Evolutionary conservation across 345 rosid genomes (phyloP).

Genomic region (Abelmoschus esculentus): DNA sequence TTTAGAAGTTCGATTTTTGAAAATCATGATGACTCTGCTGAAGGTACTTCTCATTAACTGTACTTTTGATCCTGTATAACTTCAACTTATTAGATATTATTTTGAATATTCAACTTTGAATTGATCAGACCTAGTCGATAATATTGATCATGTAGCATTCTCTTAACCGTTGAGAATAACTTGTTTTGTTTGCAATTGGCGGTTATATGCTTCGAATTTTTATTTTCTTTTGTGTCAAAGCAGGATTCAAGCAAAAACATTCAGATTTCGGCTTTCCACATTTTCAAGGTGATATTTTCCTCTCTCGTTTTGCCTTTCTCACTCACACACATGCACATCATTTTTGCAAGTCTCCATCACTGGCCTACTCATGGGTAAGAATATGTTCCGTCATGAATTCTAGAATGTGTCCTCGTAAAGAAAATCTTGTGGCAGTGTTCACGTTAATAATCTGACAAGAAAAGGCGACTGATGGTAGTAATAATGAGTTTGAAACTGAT

Average conservation of each 20-base stretch:
- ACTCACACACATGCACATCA: background rate
- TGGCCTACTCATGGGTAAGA: background rate
- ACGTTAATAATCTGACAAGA: background rate
- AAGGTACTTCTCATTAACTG: slow-evolving; percentile 37
- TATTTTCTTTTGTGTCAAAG: slow-evolving; percentile 13
- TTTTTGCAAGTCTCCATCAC: background rate
- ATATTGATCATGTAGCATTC: background rate
- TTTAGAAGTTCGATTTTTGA: slow-evolving; percentile 76
- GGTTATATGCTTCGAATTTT: slow-evolving; percentile 4
- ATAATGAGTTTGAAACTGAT: background rate
- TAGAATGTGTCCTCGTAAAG: background rate
- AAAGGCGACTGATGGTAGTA: background rate
- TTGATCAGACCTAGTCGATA: too few relatives aligned
- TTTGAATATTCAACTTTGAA: too few relatives aligned
- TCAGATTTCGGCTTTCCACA: slow-evolving; percentile 86
- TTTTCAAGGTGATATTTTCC: slow-evolving; percentile 64
- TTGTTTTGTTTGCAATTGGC: too few relatives aligned
- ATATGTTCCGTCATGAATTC: background rate
- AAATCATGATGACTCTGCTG: slow-evolving; percentile 86
- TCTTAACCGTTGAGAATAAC: slow-evolving; percentile 4
- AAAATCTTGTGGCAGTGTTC: background rate
- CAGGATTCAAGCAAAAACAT: slow-evolving; percentile 97
- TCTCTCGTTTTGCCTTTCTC: background rate
- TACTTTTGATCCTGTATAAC: background rate
- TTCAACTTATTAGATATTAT: too few relatives aligned